phyloP scores from a whole-genome alignment of 306 rosid species.

The Acacia crassicarpa region DNA sequence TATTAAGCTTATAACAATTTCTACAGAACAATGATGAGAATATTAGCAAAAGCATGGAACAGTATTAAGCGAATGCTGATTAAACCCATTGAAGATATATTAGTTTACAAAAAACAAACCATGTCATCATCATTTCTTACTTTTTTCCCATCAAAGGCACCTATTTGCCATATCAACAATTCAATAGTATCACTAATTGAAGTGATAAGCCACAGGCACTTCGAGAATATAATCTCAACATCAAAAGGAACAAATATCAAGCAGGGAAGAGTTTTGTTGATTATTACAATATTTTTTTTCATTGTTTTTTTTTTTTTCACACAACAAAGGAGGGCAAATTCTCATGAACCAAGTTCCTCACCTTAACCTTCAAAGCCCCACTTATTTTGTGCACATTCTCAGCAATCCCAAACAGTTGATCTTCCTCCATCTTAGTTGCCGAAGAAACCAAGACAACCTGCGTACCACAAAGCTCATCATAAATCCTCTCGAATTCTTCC shows the following conservation, averaged over 20 bases:
- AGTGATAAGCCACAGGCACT: not conserved
- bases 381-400: slow-evolving; percentile 42
- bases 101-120: not conserved
- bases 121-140: not conserved
- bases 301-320: not conserved
- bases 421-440: slow-evolving; percentile 39
- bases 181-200: not conserved
- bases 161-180: not conserved
- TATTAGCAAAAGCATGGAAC: not conserved
- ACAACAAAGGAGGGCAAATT: slow-evolving; percentile 28
- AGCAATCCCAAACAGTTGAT: slow-evolving; percentile 52
- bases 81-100: not conserved
- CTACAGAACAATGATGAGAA: not conserved
- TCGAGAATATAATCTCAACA: not conserved
- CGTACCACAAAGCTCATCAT: slow-evolving; percentile 58
- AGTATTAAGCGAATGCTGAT: not conserved
- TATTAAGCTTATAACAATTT: not conserved
- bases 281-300: not conserved
- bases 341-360: slow-evolving; percentile 48
- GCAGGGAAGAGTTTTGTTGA: not conserved
- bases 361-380: slow-evolving; percentile 59
- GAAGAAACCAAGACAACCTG: slow-evolving; percentile 65
- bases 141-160: not conserved
- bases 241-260: not conserved
- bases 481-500: slow-evolving; percentile 74